Conservation (phyloP, 2,329 filamentous ascomycete species). For the Myriosclerotinia duriaeana region DNA sequence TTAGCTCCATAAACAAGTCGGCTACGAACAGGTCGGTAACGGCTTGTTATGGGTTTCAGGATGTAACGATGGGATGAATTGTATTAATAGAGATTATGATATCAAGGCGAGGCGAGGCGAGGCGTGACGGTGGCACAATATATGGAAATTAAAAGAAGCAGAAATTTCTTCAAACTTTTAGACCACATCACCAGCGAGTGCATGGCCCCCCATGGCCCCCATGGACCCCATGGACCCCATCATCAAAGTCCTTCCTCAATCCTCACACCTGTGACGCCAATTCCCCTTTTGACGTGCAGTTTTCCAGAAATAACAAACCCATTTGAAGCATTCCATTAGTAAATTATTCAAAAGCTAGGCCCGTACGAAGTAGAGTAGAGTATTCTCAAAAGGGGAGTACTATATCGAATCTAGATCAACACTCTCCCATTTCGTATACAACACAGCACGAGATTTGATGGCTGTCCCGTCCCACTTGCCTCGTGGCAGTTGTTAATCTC, state of each 20-base stretch:
- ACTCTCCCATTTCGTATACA: background rate
- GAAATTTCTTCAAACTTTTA: background rate
- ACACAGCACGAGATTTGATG: background rate
- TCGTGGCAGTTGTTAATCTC: background rate
- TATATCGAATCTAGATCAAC: background rate
- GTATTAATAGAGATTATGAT: background rate
- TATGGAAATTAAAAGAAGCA: background rate
- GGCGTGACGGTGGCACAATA: background rate
- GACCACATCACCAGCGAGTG: slow-evolving; percentile 5
- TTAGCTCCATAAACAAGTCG: background rate
- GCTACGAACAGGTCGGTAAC: background rate
- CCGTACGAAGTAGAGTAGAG: background rate
- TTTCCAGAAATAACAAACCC: background rate
- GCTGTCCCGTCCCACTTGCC: background rate
- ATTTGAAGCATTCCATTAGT: background rate
- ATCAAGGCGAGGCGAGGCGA: background rate
- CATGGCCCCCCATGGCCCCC: slow-evolving; percentile 1
- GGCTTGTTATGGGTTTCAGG: background rate
- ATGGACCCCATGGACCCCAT: background rate
- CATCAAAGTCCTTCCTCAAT: background rate
- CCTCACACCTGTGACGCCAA: background rate
- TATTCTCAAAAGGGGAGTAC: background rate
- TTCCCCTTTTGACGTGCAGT: background rate
- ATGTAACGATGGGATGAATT: slow-evolving; percentile 2
- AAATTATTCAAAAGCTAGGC: background rate